Percentiles rank a stretch among this genome's conserved stretches.
These are phyloP conservation scores for Lipomyces kockii DNA, from an alignment of 805 yeast species.

Conservation along the genomic window DNA sequence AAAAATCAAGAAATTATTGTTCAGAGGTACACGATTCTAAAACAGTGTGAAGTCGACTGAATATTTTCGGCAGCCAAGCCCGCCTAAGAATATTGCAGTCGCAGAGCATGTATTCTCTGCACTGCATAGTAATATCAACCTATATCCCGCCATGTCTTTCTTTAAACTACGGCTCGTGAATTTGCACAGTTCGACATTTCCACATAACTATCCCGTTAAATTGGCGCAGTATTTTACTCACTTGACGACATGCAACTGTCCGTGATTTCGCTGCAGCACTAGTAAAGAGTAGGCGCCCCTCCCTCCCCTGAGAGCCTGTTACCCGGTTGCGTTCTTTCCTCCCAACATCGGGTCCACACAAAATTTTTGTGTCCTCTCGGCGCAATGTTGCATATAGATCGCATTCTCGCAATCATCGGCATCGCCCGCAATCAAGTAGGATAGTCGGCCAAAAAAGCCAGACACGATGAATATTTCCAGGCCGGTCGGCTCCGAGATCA, in stretches of 20 bases:
- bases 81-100: no score
- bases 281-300: no score
- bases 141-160: neutral
- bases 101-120: no score
- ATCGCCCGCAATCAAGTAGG: neutral
- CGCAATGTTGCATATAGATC: neutral
- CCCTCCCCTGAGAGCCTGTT: no score
- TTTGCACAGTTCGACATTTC: neutral
- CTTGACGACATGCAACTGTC: neutral
- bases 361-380: neutral
- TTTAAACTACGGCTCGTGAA: neutral
- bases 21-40: no score
- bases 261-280: neutral
- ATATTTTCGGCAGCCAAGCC: no score
- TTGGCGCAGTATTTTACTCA: neutral
- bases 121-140: neutral
- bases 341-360: neutral
- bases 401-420: neutral
- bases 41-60: no score
- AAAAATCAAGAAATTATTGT: no score
- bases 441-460: neutral
- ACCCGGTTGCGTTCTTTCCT: neutral
- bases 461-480: conserved; percentile 85
- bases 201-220: neutral
- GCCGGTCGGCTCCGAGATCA: conserved; percentile 94